Conservation (phyloP, 805 yeast species). For the Lachancea kluyveri region DNA sequence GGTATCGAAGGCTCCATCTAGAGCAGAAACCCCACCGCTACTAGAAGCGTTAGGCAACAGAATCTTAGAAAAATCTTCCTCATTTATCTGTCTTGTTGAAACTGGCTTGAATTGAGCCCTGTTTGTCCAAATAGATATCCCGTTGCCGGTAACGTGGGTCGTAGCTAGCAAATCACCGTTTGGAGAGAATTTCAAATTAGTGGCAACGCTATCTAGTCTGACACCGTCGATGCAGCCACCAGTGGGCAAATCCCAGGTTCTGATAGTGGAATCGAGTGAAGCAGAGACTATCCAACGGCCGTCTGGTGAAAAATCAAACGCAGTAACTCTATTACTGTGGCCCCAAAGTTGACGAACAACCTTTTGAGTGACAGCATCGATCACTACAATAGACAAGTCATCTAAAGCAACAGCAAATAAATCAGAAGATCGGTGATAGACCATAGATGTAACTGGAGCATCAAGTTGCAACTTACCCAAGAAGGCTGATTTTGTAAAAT, state of each 20-base stretch:
- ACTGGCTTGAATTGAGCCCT: conserved; percentile 75
- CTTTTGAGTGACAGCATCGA: conserved; percentile 75
- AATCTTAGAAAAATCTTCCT: conserved; percentile 59
- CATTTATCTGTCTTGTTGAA: conserved; percentile 69
- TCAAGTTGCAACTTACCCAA: conserved; percentile 62
- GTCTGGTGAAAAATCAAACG: conserved; percentile 86
- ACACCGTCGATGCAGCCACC: conserved; percentile 97
- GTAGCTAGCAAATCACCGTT: conserved; percentile 89
- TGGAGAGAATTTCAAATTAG: conserved; percentile 75
- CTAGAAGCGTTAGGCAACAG: conserved; percentile 74
- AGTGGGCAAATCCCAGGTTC: conserved; percentile 97
- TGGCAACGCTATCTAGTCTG: conserved; percentile 68
- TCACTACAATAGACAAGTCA: conserved; percentile 73
- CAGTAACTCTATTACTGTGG: conserved; percentile 81
- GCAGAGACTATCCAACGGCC: conserved; percentile 92
- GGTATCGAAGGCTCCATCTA: conserved; percentile 70
- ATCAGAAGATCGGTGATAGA: conserved; percentile 77
- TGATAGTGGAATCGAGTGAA: conserved; percentile 75
- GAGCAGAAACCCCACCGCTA: conserved; percentile 60
- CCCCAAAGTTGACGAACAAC: conserved; percentile 86
- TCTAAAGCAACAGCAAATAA: conserved; percentile 81
- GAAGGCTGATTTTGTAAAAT: conserved; percentile 65
- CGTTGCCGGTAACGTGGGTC: conserved; percentile 83
- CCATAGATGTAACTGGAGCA: conserved; percentile 72
- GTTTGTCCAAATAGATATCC: conserved; percentile 90